Percentiles rank a stretch among this genome's conserved stretches.
Evolutionary conservation across 805 yeast species (phyloP).

Genomic region (Candida multigemmis): DNA sequence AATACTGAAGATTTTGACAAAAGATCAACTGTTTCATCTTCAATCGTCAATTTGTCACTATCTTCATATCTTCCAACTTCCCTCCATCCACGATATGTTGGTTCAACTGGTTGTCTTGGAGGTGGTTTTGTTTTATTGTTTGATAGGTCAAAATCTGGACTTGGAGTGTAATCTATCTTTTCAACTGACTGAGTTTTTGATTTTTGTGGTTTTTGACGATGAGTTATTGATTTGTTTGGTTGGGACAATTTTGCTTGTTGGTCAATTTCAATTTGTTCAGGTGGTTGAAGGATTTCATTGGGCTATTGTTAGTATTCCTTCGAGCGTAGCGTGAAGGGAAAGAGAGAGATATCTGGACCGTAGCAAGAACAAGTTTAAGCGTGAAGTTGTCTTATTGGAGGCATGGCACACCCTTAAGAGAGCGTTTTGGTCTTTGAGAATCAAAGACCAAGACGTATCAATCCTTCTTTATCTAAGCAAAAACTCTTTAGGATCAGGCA

Average conservation of each 20-base stretch:
- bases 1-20: conserved; percentile 61
- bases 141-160: conserved; percentile 28
- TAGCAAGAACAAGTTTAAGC: too few relatives aligned
- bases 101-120: conserved; percentile 47
- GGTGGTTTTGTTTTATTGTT: conserved; percentile 25
- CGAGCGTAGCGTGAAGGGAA: too few relatives aligned
- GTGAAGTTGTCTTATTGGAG: too few relatives aligned
- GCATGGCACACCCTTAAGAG: too few relatives aligned
- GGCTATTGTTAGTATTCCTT: conserved; percentile 4
- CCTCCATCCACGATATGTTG: conserved; percentile 86
- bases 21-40: conserved; percentile 68
- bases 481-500: too few relatives aligned
- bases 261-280: conserved; percentile 4
- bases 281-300: conserved; percentile 7
- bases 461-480: too few relatives aligned
- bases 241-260: conserved; percentile 6
- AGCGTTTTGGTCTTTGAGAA: too few relatives aligned
- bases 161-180: conserved; percentile 16
- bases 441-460: too few relatives aligned
- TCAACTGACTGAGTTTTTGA: conserved; percentile 3
- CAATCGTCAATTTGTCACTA: conserved; percentile 51
- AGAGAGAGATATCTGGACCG: too few relatives aligned
- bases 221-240: conserved; percentile 1
- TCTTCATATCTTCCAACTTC: conserved; percentile 86
- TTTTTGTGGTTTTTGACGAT: conserved; percentile 1